A percentile compares a stretch with the other conserved stretches of the same genome.
Conservation (phyloP, 495 filamentous ascomycete species). For the Halenospora varia region DNA sequence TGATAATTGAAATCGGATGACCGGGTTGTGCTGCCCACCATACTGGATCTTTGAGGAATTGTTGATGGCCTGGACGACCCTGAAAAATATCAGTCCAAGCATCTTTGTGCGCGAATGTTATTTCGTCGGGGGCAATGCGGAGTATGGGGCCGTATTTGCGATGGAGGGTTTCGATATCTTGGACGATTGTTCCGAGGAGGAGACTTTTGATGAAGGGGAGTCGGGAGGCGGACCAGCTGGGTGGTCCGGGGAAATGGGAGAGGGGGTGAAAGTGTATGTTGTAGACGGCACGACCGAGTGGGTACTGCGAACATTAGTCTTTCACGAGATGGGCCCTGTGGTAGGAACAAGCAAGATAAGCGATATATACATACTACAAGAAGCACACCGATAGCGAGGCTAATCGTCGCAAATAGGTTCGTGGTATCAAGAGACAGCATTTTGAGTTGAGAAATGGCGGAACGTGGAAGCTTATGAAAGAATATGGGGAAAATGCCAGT, state of each 20-base stretch:
- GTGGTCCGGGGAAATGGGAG: slow-evolving; percentile 40
- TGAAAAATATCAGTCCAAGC: slow-evolving; percentile 41
- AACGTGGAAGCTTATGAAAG: too few relatives aligned
- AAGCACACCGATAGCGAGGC: too few relatives aligned
- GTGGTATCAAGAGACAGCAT: too few relatives aligned
- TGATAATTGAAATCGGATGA: slow-evolving; percentile 20
- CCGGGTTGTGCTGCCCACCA: slow-evolving; percentile 27
- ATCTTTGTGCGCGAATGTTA: slow-evolving; percentile 32
- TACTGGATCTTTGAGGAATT: slow-evolving; percentile 31
- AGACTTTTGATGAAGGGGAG: slow-evolving; percentile 31
- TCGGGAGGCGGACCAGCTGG: slow-evolving; percentile 36
- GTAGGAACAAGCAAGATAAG: too few relatives aligned
- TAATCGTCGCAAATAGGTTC: too few relatives aligned
- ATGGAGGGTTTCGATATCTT: slow-evolving; percentile 35
- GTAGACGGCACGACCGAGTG: slow-evolving; percentile 23
- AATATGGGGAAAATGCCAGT: too few relatives aligned
- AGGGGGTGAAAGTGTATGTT: slow-evolving; percentile 42
- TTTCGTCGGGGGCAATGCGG: slow-evolving; percentile 49
- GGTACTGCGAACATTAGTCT: too few relatives aligned
- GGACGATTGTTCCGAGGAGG: slow-evolving; percentile 21
- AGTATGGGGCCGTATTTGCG: slow-evolving; percentile 46
- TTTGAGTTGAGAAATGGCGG: too few relatives aligned
- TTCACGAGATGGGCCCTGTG: too few relatives aligned
- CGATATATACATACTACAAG: too few relatives aligned
- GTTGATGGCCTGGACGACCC: slow-evolving; percentile 15